phyloP scores from a whole-genome alignment of 495 filamentous ascomycete genomes.

The Aspergillus wentii region DNA sequence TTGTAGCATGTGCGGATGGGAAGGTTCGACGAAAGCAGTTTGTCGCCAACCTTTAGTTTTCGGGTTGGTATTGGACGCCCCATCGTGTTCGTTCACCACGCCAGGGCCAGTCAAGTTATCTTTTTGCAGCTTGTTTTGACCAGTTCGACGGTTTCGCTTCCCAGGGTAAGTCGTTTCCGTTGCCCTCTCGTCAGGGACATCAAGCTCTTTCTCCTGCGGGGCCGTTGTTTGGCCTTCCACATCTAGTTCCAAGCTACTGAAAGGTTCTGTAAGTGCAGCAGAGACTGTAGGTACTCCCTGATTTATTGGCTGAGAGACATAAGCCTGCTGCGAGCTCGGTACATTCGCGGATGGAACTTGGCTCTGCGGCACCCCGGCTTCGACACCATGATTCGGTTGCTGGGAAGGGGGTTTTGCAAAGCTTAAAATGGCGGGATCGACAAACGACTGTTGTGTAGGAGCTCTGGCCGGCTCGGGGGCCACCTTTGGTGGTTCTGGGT shows the following conservation, averaged over 20 bases:
- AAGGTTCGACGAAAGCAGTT: conserved; percentile 70
- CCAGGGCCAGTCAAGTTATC: conserved; percentile 2
- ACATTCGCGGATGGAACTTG: conserved; percentile 2
- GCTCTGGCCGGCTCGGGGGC: conserved; percentile 5
- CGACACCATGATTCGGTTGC: conserved; percentile 5
- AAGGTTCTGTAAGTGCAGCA: conserved; percentile 36
- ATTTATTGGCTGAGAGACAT: conserved; percentile 6
- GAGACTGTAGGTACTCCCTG: conserved; percentile 17
- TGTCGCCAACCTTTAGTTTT: conserved; percentile 74
- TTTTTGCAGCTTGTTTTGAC: conserved; percentile 21
- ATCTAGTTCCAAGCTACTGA: conserved; percentile 37
- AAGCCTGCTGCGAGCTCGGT: conserved; percentile 2
- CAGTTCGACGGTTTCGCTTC: conserved; percentile 30
- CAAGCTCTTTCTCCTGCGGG: conserved; percentile 14
- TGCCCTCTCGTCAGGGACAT: conserved; percentile 5
- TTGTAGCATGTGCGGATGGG: conserved; percentile 23
- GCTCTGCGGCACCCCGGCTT: conserved; percentile 1
- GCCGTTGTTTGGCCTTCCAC: conserved; percentile 10
- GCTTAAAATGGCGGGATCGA: conserved; percentile 55
- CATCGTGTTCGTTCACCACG: conserved; percentile 27
- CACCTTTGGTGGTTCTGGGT: conserved; percentile 9
- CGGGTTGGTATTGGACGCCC: conserved; percentile 32
- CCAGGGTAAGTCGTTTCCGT: conserved; percentile 3
- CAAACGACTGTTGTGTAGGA: conserved; percentile 28
- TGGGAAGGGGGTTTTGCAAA: conserved; percentile 29